Conservation (phyloP, 495 filamentous ascomycete species). For the Bacidia gigantensis region DNA sequence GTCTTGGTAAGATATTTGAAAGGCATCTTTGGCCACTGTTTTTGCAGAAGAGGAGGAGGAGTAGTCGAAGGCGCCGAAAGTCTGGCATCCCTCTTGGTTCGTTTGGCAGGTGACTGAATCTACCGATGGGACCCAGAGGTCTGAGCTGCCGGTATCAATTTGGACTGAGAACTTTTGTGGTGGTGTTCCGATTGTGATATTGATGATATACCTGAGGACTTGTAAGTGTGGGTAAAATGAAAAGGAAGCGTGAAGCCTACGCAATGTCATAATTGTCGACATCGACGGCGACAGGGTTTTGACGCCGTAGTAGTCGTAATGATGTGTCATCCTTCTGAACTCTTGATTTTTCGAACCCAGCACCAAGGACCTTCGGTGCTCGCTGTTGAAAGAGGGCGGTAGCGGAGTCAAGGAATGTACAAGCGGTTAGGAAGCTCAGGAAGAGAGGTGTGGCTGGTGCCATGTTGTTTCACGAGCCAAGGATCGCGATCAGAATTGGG, state of each 20-base stretch:
- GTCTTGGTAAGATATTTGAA: conserved; percentile 73
- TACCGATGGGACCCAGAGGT: conserved; percentile 68
- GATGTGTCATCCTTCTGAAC: conserved; percentile 1
- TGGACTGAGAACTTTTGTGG: conserved; percentile 43
- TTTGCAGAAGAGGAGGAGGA: conserved; percentile 55
- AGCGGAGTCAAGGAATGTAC: not conserved
- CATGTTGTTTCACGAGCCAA: not conserved
- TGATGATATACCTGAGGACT: conserved; percentile 40
- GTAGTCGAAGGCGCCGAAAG: conserved; percentile 42
- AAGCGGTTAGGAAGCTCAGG: conserved; percentile 4
- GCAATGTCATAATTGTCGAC: conserved; percentile 8
- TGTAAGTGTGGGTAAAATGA: not conserved
- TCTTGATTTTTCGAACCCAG: conserved; percentile 8
- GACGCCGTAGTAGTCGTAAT: conserved; percentile 7
- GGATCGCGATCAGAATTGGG: not conserved
- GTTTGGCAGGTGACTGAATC: conserved; percentile 37
- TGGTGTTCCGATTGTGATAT: conserved; percentile 55
- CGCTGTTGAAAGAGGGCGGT: conserved; percentile 1
- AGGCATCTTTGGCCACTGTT: conserved; percentile 43
- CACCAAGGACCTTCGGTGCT: conserved; percentile 10
- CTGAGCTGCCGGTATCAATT: conserved; percentile 66
- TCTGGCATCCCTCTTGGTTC: conserved; percentile 32
- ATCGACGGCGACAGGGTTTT: conserved; percentile 8
- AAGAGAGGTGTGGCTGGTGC: not conserved
- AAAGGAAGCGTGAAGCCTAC: conserved; percentile 4